Evolutionary conservation across 352 stramenopile species (phyloP).

Genomic region (Pythium rhizo-oryzae): DNA sequence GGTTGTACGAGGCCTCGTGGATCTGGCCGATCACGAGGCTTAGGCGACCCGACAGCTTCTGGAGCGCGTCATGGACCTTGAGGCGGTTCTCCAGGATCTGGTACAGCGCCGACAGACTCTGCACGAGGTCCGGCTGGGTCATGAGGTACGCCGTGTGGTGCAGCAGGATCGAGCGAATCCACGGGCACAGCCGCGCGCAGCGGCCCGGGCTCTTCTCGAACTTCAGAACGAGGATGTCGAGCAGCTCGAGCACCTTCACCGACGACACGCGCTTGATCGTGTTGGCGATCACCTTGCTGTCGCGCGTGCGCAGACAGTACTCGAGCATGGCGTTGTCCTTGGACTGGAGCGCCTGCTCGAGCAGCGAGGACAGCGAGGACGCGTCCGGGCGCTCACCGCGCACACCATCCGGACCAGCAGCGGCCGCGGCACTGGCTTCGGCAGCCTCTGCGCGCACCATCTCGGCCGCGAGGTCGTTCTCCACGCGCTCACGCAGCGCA

Average conservation of each 20-base stretch:
- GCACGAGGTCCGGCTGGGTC: constrained; percentile 80
- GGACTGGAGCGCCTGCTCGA: constrained; percentile 84
- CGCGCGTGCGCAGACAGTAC: constrained; percentile 78
- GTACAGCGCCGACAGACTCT: constrained; percentile 81
- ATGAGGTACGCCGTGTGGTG: constrained; percentile 88
- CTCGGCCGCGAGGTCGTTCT: constrained; percentile 67
- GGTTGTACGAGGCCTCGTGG: constrained; percentile 44
- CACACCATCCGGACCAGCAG: constrained; percentile 33
- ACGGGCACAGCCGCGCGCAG: constrained; percentile 77
- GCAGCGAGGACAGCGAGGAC: constrained; percentile 78
- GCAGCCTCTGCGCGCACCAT: constrained; percentile 51
- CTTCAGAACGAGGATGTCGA: constrained; percentile 83
- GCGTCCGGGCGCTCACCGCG: constrained; percentile 65
- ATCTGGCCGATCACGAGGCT: constrained; percentile 86
- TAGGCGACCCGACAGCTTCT: constrained; percentile 82
- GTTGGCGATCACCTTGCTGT: constrained; percentile 72
- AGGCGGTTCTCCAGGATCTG: constrained; percentile 83
- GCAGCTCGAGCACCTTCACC: constrained; percentile 73
- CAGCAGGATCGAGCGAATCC: constrained; percentile 80
- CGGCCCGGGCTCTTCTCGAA: constrained; percentile 82
- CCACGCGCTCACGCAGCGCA: constrained; percentile 72
- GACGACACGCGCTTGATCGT: constrained; percentile 79
- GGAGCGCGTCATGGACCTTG: constrained; percentile 80
- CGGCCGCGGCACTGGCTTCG: constrained; percentile 36
- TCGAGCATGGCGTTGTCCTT: constrained; percentile 89